A percentile compares a stretch with the other conserved stretches of the same genome.
Evolutionary conservation across 257 asterid genomes (phyloP).

Genomic region (Dorcoceras hygrometricum): DNA sequence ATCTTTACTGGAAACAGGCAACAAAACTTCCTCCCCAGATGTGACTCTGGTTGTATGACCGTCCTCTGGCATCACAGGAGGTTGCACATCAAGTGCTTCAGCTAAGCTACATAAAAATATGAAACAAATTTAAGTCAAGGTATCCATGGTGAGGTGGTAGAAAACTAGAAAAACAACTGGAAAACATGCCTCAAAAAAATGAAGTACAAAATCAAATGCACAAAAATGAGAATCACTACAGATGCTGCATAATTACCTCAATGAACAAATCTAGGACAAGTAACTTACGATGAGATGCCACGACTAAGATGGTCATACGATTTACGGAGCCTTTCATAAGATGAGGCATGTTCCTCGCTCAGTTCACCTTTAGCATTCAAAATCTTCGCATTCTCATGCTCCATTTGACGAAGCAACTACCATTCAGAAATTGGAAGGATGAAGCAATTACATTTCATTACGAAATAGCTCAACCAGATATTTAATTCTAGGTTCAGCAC

Average conservation of each 20-base stretch:
- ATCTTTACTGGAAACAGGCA: slow-evolving; percentile 73
- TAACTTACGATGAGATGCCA: slow-evolving; percentile 86
- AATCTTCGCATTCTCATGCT: slow-evolving; percentile 91
- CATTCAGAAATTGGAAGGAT: slow-evolving; percentile 19
- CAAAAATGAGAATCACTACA: slow-evolving; percentile 16
- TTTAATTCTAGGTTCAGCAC: slow-evolving; percentile 19
- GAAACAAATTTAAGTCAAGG: slow-evolving; percentile 19
- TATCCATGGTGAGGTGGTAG: slow-evolving; percentile 4
- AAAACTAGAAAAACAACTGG: slow-evolving; percentile 19
- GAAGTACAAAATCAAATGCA: background rate
- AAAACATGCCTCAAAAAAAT: slow-evolving; percentile 16
- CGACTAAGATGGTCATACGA: slow-evolving; percentile 86
- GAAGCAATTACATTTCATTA: slow-evolving; percentile 4
- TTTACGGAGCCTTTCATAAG: slow-evolving; percentile 92
- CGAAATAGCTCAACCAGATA: slow-evolving; percentile 16
- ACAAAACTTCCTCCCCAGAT: slow-evolving; percentile 79
- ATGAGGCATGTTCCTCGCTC: slow-evolving; percentile 80
- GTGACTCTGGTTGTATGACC: slow-evolving; percentile 95
- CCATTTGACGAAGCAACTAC: slow-evolving; percentile 96
- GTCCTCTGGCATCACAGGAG: slow-evolving; percentile 99
- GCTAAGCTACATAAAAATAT: slow-evolving; percentile 60
- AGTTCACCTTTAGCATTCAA: slow-evolving; percentile 97
- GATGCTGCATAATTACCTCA: slow-evolving; percentile 8
- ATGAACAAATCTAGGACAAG: slow-evolving; percentile 22
- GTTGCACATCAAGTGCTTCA: slow-evolving; percentile 95